Base-by-base conservation (phyloP, 305 asterid species). In the Petunia hybrid region DNA sequence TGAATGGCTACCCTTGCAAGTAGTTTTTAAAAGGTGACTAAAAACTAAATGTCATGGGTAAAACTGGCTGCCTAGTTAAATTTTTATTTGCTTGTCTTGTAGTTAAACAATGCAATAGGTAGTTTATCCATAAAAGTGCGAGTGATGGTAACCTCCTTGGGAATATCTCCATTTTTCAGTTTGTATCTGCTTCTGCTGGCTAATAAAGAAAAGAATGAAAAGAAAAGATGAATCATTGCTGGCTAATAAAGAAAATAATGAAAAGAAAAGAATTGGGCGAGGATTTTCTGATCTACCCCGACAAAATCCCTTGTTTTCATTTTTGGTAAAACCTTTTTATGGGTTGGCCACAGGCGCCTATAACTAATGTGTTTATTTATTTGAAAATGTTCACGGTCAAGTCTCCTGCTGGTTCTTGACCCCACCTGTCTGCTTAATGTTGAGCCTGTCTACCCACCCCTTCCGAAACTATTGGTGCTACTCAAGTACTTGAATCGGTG, bases 401-500 rank as follows among this genome's bases (percentile, higher is more conserved):
- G 77, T 71, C 46, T 71, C 61, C 61, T 46, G 77, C 3, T 31
- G 77, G 7, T 71, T 48, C 13, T 14, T 71, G 77, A 31, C 42
- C 39, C 42, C 59, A 71, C 5, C 77, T 5, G 31, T 71, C 43
- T 48, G 31, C 61, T 71, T 48, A 70, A 46, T 16, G 6, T 71
- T 71, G 61, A 40, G 12, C 77, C 35, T 46, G 61, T 6, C 31
- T 22, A 22, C 31, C 31, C 31, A 22, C 31, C 31, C 31, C 31
- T 31, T 46, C 61, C 61, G 31, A 71, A 48, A 71, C n/a, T 71
- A 43, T 71, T 71, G 77, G 77, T 31, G 77, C 43, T 48, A 71
- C 77, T 46, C 31, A 46, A 48, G 31, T 71, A 46, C 77, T 1
- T 71, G 77, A 40, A 71, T 71, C 61, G 12, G 31, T 71, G 61